phyloP scores from a whole-genome alignment of 2,329 filamentous ascomycete genomes.

The Metarhizium album region DNA sequence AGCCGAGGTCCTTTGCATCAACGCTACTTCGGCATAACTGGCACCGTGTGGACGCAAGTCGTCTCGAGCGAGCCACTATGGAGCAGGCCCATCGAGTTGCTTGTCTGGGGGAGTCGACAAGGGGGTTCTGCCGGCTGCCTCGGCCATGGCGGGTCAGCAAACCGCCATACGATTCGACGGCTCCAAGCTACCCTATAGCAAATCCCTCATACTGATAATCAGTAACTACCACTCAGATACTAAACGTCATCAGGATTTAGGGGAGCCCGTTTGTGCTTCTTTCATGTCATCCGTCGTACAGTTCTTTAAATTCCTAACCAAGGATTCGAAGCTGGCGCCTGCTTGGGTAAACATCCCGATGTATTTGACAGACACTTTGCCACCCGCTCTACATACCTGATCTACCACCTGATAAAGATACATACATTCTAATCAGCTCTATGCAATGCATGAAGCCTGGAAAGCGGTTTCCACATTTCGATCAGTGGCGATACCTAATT shows the following conservation, averaged over 20 bases:
- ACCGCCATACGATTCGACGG: too few species aligned
- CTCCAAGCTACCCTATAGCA: too few species aligned
- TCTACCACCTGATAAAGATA: not conserved
- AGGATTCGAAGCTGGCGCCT: not conserved
- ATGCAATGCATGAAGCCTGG: not conserved
- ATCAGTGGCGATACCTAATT: not conserved
- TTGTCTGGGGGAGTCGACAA: not conserved
- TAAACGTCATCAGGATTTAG: too few species aligned
- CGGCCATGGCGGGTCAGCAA: not conserved
- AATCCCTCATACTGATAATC: not conserved
- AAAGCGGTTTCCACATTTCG: not conserved
- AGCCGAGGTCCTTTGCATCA: conserved; percentile 6
- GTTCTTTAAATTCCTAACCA: not conserved
- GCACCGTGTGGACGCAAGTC: not conserved
- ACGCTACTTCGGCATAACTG: not conserved
- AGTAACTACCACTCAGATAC: not conserved
- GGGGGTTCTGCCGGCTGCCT: not conserved
- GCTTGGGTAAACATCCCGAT: not conserved
- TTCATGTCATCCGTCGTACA: not conserved
- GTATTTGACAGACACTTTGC: not conserved
- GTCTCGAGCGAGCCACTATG: not conserved
- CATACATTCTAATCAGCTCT: not conserved
- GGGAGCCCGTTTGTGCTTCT: not conserved
- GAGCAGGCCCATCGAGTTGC: not conserved
- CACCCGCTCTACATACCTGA: not conserved